phyloP scores from a whole-genome alignment of 805 yeast genomes.

The Pichia sporocuriosa region DNA sequence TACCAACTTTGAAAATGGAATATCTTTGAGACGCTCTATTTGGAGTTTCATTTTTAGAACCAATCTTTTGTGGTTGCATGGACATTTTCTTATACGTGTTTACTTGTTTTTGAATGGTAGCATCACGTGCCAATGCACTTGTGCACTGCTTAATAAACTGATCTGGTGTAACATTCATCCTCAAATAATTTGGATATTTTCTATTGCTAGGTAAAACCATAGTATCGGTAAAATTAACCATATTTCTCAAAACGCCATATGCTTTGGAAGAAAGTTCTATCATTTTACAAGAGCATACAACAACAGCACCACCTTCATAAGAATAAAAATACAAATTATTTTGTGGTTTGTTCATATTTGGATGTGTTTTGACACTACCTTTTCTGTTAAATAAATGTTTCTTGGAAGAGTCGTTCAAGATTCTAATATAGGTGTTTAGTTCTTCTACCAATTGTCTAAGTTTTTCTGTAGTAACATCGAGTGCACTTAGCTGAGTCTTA shows the following conservation, averaged over 20 bases:
- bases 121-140: constrained; percentile 44
- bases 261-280: constrained; percentile 41
- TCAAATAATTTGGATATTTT: constrained; percentile 58
- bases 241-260: constrained; percentile 49
- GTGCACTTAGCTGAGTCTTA: constrained; percentile 38
- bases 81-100: constrained; percentile 10
- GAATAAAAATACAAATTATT: constrained; percentile 43
- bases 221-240: constrained; percentile 47
- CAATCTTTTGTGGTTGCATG: constrained; percentile 1
- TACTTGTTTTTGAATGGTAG: constrained; percentile 28
- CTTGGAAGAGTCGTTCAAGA: constrained; percentile 38
- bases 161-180: constrained; percentile 50
- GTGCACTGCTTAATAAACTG: constrained; percentile 58
- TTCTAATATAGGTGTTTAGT: constrained; percentile 57
- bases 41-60: neutral
- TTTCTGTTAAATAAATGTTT: constrained; percentile 10
- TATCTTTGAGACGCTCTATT: constrained; percentile 33
- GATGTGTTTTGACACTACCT: neutral
- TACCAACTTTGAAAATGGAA: constrained; percentile 46
- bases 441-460: constrained; percentile 56
- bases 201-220: constrained; percentile 53
- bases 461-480: constrained; percentile 37
- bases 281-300: constrained; percentile 34
- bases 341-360: neutral
- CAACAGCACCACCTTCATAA: constrained; percentile 51